Evolutionary conservation across 495 filamentous ascomycete species (phyloP).

Genomic region (Xylaria grammica): DNA sequence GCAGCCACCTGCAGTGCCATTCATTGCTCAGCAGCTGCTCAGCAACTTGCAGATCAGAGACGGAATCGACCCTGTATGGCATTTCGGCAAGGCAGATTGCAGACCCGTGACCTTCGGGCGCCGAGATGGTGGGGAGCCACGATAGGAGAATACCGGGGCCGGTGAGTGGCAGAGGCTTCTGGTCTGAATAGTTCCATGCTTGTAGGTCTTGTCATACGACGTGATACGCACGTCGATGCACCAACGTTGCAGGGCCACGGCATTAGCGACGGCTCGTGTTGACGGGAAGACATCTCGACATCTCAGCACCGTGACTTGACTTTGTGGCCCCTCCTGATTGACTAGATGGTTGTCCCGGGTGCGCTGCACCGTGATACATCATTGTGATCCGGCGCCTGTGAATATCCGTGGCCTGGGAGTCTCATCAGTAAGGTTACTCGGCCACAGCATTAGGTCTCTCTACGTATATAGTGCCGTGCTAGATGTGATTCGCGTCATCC

Average conservation of each 20-base stretch:
- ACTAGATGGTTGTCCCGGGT: neutral
- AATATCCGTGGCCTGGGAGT: neutral
- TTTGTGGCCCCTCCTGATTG: constrained; percentile 19
- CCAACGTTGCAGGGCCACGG: constrained; percentile 11
- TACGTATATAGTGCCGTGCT: constrained; percentile 3
- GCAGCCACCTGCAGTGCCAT: neutral
- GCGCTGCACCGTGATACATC: constrained; percentile 2
- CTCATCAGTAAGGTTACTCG: neutral
- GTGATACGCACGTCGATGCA: neutral
- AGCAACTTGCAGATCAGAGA: neutral
- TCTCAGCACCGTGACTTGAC: neutral
- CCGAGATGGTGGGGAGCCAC: constrained; percentile 4
- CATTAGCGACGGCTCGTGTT: constrained; percentile 15
- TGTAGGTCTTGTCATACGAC: constrained; percentile 7
- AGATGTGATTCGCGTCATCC: no score
- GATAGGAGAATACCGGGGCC: constrained; percentile 12
- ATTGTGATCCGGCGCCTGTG: neutral
- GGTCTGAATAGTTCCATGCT: neutral
- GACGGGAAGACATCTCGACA: constrained; percentile 4
- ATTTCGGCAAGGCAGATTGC: neutral
- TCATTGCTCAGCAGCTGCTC: neutral
- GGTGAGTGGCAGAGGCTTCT: neutral
- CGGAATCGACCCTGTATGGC: neutral
- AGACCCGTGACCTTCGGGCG: neutral
- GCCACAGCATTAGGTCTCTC: neutral